These are phyloP conservation scores for Penicillium polonicum DNA, from an alignment of 2,329 filamentous ascomycete genomes.

Conservation along the genomic window DNA sequence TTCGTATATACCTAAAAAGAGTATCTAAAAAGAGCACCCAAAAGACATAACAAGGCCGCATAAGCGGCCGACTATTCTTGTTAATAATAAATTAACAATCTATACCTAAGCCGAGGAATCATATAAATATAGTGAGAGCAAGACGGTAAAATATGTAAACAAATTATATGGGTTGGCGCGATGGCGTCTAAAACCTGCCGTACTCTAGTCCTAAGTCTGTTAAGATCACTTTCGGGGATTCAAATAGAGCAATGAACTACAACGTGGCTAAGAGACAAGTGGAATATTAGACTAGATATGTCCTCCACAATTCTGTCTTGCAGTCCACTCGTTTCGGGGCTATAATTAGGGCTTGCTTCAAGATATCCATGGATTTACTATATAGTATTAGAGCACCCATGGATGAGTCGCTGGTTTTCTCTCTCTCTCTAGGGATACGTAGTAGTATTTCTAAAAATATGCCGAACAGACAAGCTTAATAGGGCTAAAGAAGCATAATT, in stretches of 20 bases:
- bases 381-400: not conserved
- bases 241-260: not conserved
- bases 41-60: too few relatives aligned
- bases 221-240: not conserved
- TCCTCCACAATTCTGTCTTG: not conserved
- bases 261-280: not conserved
- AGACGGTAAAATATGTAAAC: too few relatives aligned
- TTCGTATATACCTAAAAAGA: too few relatives aligned
- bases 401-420: not conserved
- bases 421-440: not conserved
- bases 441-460: not conserved
- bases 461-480: not conserved
- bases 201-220: not conserved
- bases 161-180: too few relatives aligned
- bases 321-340: not conserved
- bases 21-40: too few relatives aligned
- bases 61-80: too few relatives aligned
- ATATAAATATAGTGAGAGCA: too few relatives aligned
- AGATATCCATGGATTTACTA: not conserved
- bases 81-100: too few relatives aligned
- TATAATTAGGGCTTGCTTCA: not conserved
- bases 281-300: not conserved
- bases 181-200: too few relatives aligned
- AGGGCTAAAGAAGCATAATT: constrained; percentile 1
- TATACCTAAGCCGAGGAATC: too few relatives aligned